Percentiles rank a stretch among this genome's conserved stretches.
Evolutionary conservation across 1,284 basidiomycete species (phyloP).

Genomic region (Erythrobasidium hasegawianum): DNA sequence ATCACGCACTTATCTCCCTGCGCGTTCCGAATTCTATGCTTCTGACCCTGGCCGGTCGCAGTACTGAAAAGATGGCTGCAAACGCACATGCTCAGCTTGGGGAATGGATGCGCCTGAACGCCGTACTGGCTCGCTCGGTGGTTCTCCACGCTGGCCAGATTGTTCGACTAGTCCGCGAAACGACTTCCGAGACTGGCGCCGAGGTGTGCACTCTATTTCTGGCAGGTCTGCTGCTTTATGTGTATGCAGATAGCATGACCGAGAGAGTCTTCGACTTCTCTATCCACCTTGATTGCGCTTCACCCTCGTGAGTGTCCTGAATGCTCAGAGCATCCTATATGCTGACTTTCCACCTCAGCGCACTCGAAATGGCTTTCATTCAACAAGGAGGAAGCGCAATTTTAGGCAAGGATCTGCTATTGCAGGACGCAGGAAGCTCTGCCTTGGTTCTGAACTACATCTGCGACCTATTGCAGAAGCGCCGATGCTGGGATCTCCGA

Average conservation of each 20-base stretch:
- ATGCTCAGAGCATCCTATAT: too few species aligned
- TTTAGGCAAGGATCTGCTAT: too few species aligned
- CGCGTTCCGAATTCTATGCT: background rate
- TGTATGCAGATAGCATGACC: background rate
- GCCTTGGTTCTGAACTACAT: too few species aligned
- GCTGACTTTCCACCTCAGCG: too few species aligned
- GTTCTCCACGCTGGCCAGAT: constrained; percentile 12
- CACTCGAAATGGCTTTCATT: too few species aligned
- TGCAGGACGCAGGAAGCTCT: too few species aligned
- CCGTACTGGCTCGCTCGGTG: constrained; percentile 2
- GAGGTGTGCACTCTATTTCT: background rate
- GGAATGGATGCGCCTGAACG: constrained; percentile 6
- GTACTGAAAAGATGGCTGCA: background rate
- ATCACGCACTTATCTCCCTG: background rate
- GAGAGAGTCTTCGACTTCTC: too few species aligned
- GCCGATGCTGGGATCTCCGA: too few species aligned
- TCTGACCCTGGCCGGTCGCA: background rate
- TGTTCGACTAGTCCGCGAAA: background rate
- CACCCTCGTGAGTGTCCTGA: too few species aligned
- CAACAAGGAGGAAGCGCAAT: too few species aligned
- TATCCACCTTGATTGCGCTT: too few species aligned
- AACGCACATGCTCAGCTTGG: background rate
- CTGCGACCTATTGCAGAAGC: too few species aligned
- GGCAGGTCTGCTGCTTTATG: background rate
- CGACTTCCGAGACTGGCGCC: background rate